phyloP scores from a whole-genome alignment of 768 basidiomycete genomes.

The Brasilioporus rufonigricans region DNA sequence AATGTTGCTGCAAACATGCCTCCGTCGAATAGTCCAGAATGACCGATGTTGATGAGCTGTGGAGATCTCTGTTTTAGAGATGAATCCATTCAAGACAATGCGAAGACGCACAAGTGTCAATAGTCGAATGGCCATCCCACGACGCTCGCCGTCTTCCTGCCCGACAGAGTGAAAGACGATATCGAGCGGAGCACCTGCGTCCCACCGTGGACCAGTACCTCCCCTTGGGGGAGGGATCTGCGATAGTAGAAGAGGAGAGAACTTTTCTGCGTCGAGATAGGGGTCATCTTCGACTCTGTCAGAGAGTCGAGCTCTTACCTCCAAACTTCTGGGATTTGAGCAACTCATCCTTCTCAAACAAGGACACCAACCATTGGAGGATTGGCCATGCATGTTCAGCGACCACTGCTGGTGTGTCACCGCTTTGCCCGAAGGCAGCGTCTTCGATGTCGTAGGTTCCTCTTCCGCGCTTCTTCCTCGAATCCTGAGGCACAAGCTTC shows the following conservation, averaged over 20 bases:
- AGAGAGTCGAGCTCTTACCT: constrained; percentile 7
- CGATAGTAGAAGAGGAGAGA: constrained; percentile 53
- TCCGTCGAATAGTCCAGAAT: constrained; percentile 37
- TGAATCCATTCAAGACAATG: background rate
- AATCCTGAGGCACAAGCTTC: constrained; percentile 14
- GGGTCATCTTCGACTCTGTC: constrained; percentile 7
- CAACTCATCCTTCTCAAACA: constrained; percentile 69
- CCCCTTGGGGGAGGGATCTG: constrained; percentile 58
- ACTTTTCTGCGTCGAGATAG: constrained; percentile 30
- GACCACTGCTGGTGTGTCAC: constrained; percentile 36
- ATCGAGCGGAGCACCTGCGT: constrained; percentile 49
- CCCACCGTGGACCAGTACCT: constrained; percentile 51
- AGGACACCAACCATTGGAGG: constrained; percentile 62
- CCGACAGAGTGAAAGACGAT: constrained; percentile 39
- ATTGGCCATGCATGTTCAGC: constrained; percentile 67
- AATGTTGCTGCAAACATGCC: constrained; percentile 35
- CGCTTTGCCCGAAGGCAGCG: constrained; percentile 20
- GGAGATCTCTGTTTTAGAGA: background rate
- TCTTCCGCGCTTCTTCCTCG: constrained; percentile 34
- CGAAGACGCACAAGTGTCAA: constrained; percentile 28
- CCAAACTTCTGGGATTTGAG: constrained; percentile 32
- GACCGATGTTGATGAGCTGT: constrained; percentile 43
- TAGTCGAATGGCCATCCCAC: constrained; percentile 35
- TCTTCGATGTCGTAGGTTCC: constrained; percentile 25
- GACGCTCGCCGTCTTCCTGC: constrained; percentile 32